Evolutionary conservation across 805 yeast genomes (phyloP).

Genomic region (Tetrapisispora nanseiensis): DNA sequence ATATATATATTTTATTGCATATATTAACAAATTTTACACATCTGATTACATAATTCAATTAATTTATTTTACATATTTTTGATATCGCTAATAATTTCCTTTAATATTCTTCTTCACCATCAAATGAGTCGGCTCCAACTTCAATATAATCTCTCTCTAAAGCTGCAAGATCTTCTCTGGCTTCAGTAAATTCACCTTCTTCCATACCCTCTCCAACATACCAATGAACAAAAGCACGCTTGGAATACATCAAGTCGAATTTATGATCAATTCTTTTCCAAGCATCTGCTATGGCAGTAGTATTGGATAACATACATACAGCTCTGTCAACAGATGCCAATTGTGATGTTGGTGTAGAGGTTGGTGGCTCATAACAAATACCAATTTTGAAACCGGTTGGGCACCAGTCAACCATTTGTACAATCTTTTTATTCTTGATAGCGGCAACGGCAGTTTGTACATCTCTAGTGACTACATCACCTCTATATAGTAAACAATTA

Average conservation of each 20-base stretch:
- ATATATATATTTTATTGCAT: too few relatives aligned
- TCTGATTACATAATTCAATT: too few relatives aligned
- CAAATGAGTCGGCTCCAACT: conserved; percentile 85
- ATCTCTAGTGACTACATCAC: conserved; percentile 96
- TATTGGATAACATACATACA: conserved; percentile 94
- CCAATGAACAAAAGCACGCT: conserved; percentile 99
- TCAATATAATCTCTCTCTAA: conserved; percentile 95
- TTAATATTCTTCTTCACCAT: conserved; percentile 45
- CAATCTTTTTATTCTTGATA: conserved; percentile 88
- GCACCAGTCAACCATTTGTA: conserved; percentile 98
- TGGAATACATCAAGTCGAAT: conserved; percentile 95
- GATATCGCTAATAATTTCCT: too few relatives aligned
- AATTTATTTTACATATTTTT: too few relatives aligned
- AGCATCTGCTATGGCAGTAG: conserved; percentile 97
- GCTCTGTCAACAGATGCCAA: conserved; percentile 92
- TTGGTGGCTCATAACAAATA: conserved; percentile 96
- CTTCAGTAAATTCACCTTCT: conserved; percentile 98
- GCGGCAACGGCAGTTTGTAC: conserved; percentile 93
- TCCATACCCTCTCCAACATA: conserved; percentile 99
- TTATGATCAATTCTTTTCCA: conserved; percentile 96
- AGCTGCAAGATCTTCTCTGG: conserved; percentile 96
- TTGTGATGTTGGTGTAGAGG: conserved; percentile 81
- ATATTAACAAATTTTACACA: too few relatives aligned
- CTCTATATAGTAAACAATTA: conserved; percentile 93
- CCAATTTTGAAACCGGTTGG: conserved; percentile 99